Base-by-base conservation (phyloP, 768 basidiomycete genomes). In the Lyophyllum atratum region DNA sequence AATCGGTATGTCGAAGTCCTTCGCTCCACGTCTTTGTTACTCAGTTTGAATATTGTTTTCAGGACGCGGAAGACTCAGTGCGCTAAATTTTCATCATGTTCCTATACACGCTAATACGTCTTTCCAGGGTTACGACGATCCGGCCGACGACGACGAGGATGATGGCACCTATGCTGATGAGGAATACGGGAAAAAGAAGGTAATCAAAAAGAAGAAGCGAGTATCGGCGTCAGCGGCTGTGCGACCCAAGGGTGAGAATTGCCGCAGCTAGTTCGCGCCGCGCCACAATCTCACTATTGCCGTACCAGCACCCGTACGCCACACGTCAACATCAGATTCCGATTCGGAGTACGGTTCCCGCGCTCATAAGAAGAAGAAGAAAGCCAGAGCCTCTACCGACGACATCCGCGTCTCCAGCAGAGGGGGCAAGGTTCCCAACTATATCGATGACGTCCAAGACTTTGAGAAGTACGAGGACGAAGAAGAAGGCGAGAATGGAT, bases 271-370 rank as follows among this genome's bases (percentile, higher is more conserved):
- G 47, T 55, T 40, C 63, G 47, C 37, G 57, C 34, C 46, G 40
- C 52, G 55, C 24, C 49, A 59, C 54, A 59, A 56, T 59, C 47
- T 64, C 60, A 63, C 65, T 55, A 56, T 52, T 37, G 58, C 48
- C 56, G 50, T 55, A 55, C 57, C 65, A 83, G 79, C 71, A 56
- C 72, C 80, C 58, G 72, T 76, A 50, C 87, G 86, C 46, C 83
- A 82, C 54, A 68, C 79, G 26, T 80, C 81, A 42, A 77, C 75
- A 42, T 90, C 90, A 44, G 90, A 92, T 72, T 92, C 90, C 12
- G 91, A 91, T 71, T 93, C 91, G 2, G 92, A 94, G 65, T 94
- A 93, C 65, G 92, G 90, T 43, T 82, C 89, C 29, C 87, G 89
- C 54, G 84, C 92, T 40, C 76, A 78, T 63, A 92, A 91, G 81